Evolutionary conservation across 768 basidiomycete genomes (phyloP), one percentile per base, ranked within the genome.

Genomic region (Clitopilus passeckerianus): DNA sequence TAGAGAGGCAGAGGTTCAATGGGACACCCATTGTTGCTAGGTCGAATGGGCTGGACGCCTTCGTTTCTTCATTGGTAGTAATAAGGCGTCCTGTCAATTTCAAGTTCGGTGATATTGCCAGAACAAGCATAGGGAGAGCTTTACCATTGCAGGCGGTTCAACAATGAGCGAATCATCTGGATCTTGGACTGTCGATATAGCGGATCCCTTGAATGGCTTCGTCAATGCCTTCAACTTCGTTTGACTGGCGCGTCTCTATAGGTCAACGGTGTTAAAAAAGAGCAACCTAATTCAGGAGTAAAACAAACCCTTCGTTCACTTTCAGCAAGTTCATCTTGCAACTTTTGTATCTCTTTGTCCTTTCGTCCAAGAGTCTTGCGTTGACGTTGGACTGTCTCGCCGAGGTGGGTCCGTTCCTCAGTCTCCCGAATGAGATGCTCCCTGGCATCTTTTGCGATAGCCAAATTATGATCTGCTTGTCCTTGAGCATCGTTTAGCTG

Each of bases 91-190:
- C 56, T 64, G 53, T 30, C 27, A 30, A 12, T 59, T 33, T 20
- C 1, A 44, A 50, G 41, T 62, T 8, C 34, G 44, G 23, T 34
- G 14, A 18, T 10, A 43, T 23, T 33, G 24, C 4, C 6, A 30
- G 2, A 16, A 22, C 12, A 52, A 34, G 14, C 3, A n/a, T 50
- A 12, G 27, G 43, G 6, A 8, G 33, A 37, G 14, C 22, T 41
- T 15, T 53, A 63, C 64, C 52, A 50, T 34, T 14, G 30, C 35
- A 10, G 62, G 59, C 15, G 30, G 57, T 30, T 64, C 56, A 27
- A 64, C 37, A 34, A 60, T 61, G 37, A 66, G 50, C 9, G 65
- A 66, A 35, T 64, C 64, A 5, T 66, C 64, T 6, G 61, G 57
- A 27, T 63, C 60, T 18, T 59, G 57, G 7, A 53, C 56, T 10